A percentile compares a stretch with the other conserved stretches of the same genome.
Evolutionary conservation across 352 stramenopile species (phyloP).

Genomic region (Phytophthora vignae): DNA sequence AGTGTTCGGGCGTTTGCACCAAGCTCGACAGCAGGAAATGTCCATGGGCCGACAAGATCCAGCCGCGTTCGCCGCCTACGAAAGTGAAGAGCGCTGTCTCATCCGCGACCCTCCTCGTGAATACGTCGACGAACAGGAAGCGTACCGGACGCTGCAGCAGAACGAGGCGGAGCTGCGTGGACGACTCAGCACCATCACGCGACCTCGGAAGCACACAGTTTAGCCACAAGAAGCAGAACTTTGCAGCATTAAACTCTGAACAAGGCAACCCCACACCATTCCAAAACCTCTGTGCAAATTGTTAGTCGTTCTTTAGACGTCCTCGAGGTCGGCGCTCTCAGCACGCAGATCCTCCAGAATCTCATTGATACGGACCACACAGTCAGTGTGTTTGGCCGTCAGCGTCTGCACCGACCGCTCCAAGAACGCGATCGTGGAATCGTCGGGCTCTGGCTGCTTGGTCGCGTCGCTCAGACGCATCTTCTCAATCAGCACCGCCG

Average conservation of each 20-base stretch:
- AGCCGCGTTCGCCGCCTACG: slow-evolving; percentile 55
- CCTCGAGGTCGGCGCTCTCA: slow-evolving; percentile 62
- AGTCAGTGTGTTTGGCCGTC: slow-evolving; percentile 60
- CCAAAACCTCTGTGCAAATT: neutral
- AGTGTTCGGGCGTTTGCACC: too few relatives aligned
- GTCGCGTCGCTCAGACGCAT: slow-evolving; percentile 66
- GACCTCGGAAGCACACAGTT: slow-evolving; percentile 23
- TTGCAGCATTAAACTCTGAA: neutral
- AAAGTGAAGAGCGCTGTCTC: slow-evolving; percentile 48
- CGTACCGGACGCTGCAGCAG: slow-evolving; percentile 38
- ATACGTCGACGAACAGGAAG: slow-evolving; percentile 57
- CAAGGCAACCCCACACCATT: neutral
- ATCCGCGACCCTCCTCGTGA: slow-evolving; percentile 63
- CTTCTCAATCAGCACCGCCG: slow-evolving; percentile 81
- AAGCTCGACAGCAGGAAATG: too few relatives aligned
- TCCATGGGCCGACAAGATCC: slow-evolving; percentile 75
- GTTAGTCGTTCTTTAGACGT: slow-evolving; percentile 28
- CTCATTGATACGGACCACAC: slow-evolving; percentile 83
- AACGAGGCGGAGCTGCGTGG: slow-evolving; percentile 70
- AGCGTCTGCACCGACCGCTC: slow-evolving; percentile 70
- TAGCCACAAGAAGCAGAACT: slow-evolving; percentile 2
- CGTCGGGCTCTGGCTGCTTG: slow-evolving; percentile 52
- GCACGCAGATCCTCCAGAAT: slow-evolving; percentile 71
- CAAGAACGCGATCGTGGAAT: slow-evolving; percentile 58
- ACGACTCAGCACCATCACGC: slow-evolving; percentile 59